phyloP scores from a whole-genome alignment of 1,139 yeast species.

The Sugiyamaella xylanicola region DNA sequence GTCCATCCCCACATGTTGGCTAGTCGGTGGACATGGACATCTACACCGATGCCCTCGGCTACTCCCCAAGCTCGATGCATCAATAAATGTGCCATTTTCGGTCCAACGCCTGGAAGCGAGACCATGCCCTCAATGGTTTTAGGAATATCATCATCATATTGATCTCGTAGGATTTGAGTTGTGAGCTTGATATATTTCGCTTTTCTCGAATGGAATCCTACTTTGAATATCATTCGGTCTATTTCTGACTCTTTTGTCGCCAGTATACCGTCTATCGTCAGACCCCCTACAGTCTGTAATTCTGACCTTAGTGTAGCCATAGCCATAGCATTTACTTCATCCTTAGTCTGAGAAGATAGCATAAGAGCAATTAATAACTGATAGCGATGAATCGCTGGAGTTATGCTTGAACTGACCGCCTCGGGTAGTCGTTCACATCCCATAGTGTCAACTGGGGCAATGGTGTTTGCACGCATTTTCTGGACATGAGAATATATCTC shows the following conservation, averaged over 20 bases:
- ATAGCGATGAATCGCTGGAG: conserved; percentile 55
- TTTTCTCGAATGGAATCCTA: conserved; percentile 86
- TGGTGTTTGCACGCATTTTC: conserved; percentile 60
- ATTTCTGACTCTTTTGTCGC: conserved; percentile 58
- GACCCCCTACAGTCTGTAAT: conserved; percentile 36
- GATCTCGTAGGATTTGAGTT: conserved; percentile 53
- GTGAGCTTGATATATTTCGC: conserved; percentile 68
- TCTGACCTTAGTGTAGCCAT: conserved; percentile 59
- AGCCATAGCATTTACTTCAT: conserved; percentile 77
- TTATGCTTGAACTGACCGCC: conserved; percentile 29
- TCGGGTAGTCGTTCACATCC: conserved; percentile 81
- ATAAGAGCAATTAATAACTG: conserved; percentile 78
- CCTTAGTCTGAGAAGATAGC: conserved; percentile 92
- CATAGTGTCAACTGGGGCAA: conserved; percentile 85
- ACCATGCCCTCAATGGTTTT: conserved; percentile 65
- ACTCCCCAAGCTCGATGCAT: conserved; percentile 80
- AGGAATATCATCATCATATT: conserved; percentile 63
- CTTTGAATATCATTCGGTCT: conserved; percentile 69
- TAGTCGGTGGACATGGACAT: conserved; percentile 84
- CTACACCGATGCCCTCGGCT: conserved; percentile 86
- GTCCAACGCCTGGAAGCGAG: conserved; percentile 89
- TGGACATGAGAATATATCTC: conserved; percentile 64
- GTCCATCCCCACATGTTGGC: conserved; percentile 87
- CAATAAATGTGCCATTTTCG: conserved; percentile 87
- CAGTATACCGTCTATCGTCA: conserved; percentile 46